Conservation (phyloP, 2,329 filamentous ascomycete species). For the Akanthomyces lecanii region DNA sequence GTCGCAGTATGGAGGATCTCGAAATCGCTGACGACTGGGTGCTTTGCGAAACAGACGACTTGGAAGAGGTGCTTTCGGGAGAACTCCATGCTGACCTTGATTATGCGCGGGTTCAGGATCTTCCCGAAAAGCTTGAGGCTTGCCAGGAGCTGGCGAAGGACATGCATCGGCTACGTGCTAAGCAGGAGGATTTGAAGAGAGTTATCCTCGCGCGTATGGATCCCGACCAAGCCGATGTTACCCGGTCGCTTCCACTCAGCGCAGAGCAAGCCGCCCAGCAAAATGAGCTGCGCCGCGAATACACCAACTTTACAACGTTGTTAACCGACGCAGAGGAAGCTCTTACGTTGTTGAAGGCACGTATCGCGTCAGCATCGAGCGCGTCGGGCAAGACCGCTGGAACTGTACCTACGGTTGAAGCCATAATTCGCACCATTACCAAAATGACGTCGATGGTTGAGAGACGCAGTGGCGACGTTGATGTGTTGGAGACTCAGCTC, state of each 20-base stretch:
- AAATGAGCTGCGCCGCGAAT: constrained; percentile 73
- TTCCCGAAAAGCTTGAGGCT: constrained; percentile 63
- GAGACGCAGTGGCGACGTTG: constrained; percentile 84
- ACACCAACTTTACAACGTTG: constrained; percentile 67
- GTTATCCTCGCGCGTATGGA: constrained; percentile 68
- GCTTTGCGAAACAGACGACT: constrained; percentile 68
- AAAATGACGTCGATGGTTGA: constrained; percentile 94
- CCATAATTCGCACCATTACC: constrained; percentile 82
- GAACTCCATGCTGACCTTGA: constrained; percentile 63
- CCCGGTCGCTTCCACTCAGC: constrained; percentile 69
- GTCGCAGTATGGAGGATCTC: constrained; percentile 62
- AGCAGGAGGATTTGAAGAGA: constrained; percentile 73
- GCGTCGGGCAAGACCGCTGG: constrained; percentile 42
- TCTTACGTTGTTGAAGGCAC: constrained; percentile 73
- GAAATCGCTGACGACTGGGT: constrained; percentile 66
- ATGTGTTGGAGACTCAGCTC: constrained; percentile 84
- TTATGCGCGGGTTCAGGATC: constrained; percentile 62
- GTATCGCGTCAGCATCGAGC: constrained; percentile 58
- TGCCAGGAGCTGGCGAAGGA: constrained; percentile 67
- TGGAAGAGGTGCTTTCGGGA: constrained; percentile 60
- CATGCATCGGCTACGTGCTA: constrained; percentile 65
- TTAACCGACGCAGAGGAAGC: constrained; percentile 77
- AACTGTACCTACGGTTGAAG: constrained; percentile 79
- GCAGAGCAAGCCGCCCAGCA: constrained; percentile 82
- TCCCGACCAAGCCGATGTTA: constrained; percentile 59